Evolutionary conservation across 2,329 filamentous ascomycete genomes (phyloP), one percentile per base, ranked within the genome.

Genomic region (Nannizzia gypsea): DNA sequence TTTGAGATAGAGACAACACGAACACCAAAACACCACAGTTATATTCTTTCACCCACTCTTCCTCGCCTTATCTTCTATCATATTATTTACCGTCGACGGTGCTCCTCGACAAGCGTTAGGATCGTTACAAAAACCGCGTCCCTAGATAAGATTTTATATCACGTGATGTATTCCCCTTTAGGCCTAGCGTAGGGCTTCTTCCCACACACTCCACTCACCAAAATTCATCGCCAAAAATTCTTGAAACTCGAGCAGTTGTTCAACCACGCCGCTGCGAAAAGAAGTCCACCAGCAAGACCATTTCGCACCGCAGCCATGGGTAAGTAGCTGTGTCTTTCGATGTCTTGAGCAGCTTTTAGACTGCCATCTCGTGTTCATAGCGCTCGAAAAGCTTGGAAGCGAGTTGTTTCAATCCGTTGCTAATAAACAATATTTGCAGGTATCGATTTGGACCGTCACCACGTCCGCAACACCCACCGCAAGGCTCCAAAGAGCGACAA

Each of bases 401-500:
- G 11, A 13, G 17, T 17, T 13, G 20, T 56, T 56, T 20, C n/a
- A 6, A 26, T n/a, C 38, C 11, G 11, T 28, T 31, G 13, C 54
- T 38, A 31, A 40, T n/a, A 54, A 31, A 28, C 50, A 6, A 54
- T 54, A 54, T 34, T 36, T 57, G 56, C 65, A 79, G 77, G 77
- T 78, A 80, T 80, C 75, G 78, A 80, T 74, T 74, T 81, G 71
- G 80, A 83, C 76, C 77, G 77, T 74, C 81, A 84, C 77, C 81
- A 84, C 78, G 81, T 83, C 75, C 78, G 80, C 76, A 77, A 74
- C 78, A 80, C 75, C 75, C 90, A 96, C 83, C 89, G 90, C 79
- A 90, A 88, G 84, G 90, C 89, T 70, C 89, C 91, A 74, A 96
- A 96, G 88, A 95, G 88, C 82, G 89, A 95, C 82, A 96, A 96